A percentile compares a stretch with the other conserved stretches of the same genome.
Conservation (phyloP, 139 green algal species). For the Tetraselmis chui region DNA sequence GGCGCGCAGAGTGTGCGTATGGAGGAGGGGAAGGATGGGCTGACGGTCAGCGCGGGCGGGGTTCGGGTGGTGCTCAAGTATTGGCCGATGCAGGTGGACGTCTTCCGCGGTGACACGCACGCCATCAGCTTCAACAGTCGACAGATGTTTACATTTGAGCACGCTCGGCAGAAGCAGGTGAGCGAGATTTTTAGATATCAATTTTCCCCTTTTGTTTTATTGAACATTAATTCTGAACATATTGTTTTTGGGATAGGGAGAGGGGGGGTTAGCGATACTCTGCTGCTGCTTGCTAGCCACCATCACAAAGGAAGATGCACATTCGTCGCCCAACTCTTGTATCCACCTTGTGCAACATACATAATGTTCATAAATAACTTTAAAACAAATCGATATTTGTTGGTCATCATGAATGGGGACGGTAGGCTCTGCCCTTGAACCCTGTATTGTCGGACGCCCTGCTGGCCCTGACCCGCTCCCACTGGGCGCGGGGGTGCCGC, state of each 20-base stretch:
- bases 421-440: neutral
- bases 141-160: constrained; percentile 82
- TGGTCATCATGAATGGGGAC: neutral
- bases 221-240: too few relatives aligned
- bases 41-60: constrained; percentile 12
- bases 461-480: neutral
- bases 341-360: too few relatives aligned
- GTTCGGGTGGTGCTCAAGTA: constrained; percentile 43
- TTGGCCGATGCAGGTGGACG: constrained; percentile 50
- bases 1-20: neutral
- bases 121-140: constrained; percentile 66
- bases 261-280: too few relatives aligned
- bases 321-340: too few relatives aligned
- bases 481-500: neutral
- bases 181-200: too few relatives aligned
- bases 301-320: too few relatives aligned
- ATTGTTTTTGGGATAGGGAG: too few relatives aligned
- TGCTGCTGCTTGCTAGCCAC: too few relatives aligned
- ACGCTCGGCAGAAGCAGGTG: constrained; percentile 61
- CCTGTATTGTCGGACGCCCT: neutral
- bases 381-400: neutral
- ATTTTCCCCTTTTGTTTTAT: constrained; percentile 1
- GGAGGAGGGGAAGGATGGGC: constrained; percentile 16
- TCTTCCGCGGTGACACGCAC: constrained; percentile 31
- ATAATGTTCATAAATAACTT: too few relatives aligned